A percentile compares a stretch with the other conserved stretches of the same genome.
Conservation (phyloP, 2,329 filamentous ascomycete species). For the Colletotrichum camelliae region DNA sequence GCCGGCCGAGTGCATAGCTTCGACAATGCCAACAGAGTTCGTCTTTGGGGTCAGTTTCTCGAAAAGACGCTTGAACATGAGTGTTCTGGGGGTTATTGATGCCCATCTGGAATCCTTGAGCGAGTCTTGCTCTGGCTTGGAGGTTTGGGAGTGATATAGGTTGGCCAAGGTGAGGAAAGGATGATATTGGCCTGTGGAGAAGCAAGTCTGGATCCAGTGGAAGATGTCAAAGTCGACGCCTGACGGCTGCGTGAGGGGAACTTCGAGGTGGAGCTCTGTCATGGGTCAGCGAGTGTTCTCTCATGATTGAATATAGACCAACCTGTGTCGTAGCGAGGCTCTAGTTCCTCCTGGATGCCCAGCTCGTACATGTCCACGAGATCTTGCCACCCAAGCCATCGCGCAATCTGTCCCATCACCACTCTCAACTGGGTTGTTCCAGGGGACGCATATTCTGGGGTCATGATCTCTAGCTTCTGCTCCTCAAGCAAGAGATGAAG, state of each 20-base stretch:
- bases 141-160: slow-evolving; percentile 46
- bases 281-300: neutral
- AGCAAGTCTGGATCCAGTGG: slow-evolving; percentile 57
- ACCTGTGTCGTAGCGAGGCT: slow-evolving; percentile 45
- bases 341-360: slow-evolving; percentile 55
- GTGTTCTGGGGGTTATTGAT: slow-evolving; percentile 66
- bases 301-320: slow-evolving; percentile 12
- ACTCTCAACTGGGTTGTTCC: slow-evolving; percentile 65
- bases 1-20: slow-evolving; percentile 74
- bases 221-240: slow-evolving; percentile 42
- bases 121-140: slow-evolving; percentile 39
- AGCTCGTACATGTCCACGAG: slow-evolving; percentile 57
- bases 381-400: slow-evolving; percentile 77
- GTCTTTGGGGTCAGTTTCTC: slow-evolving; percentile 56
- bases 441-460: slow-evolving; percentile 47
- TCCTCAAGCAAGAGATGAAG: slow-evolving; percentile 92
- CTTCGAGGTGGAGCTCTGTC: slow-evolving; percentile 34
- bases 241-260: slow-evolving; percentile 33
- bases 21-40: slow-evolving; percentile 68
- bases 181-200: slow-evolving; percentile 41
- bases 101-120: slow-evolving; percentile 47
- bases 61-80: slow-evolving; percentile 74
- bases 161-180: slow-evolving; percentile 49
- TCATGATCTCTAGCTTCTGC: slow-evolving; percentile 75
- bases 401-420: slow-evolving; percentile 78